These are phyloP conservation scores for Cryphonectria naterciae DNA, from an alignment of 2,329 filamentous ascomycete species.

Conservation along the genomic window DNA sequence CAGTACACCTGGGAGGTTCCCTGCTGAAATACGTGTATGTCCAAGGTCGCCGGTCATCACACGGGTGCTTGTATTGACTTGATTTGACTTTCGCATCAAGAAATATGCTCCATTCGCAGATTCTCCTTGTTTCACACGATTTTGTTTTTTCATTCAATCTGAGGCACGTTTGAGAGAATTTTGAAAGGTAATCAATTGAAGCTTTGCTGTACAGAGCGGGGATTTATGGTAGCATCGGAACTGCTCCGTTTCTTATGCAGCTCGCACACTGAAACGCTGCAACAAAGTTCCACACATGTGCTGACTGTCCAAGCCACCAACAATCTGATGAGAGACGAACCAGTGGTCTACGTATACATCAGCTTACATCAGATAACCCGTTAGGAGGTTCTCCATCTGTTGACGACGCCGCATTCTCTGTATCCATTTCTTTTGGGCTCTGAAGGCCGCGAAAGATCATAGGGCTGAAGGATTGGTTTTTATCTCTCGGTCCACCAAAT, in stretches of 20 bases:
- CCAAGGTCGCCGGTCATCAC: not conserved
- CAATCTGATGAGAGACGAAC: not conserved
- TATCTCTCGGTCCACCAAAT: not conserved
- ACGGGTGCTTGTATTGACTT: not conserved
- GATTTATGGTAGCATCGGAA: not conserved
- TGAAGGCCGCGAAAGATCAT: not conserved
- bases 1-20: not conserved
- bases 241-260: not conserved
- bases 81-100: not conserved
- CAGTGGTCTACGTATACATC: not conserved
- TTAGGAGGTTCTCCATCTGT: not conserved
- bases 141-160: not conserved
- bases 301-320: not conserved
- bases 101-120: not conserved
- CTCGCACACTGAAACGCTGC: not conserved
- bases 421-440: not conserved
- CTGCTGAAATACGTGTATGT: too few species aligned
- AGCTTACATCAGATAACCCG: conserved; percentile 2
- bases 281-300: not conserved
- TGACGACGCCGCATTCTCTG: not conserved
- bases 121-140: not conserved
- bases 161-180: not conserved
- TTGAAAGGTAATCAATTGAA: not conserved
- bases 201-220: not conserved
- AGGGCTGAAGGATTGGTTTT: not conserved